Base-by-base conservation (phyloP, 2,329 filamentous ascomycete genomes). In the Ophiostoma ips region DNA sequence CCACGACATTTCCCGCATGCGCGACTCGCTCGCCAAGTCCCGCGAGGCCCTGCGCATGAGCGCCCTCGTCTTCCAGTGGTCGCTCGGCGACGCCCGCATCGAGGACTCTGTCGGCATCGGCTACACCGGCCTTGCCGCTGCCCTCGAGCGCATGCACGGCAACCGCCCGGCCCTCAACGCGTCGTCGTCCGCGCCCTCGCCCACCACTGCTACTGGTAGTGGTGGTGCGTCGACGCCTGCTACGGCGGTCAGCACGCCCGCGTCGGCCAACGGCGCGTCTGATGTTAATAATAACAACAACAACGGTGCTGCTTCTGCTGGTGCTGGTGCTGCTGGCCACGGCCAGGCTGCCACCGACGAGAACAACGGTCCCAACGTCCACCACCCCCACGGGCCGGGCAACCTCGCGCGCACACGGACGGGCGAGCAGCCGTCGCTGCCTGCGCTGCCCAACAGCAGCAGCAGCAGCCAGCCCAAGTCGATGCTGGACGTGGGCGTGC, bases 81-180 rank as follows among this genome's bases (percentile, higher is more conserved):
- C 73, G 18, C 66, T 83, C 3, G 78, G 77, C 9, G 70, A 70
- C 30, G 69, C 70, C 18, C 76, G 73, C 59, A 72, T 75, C 15
- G 77, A 82, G 55, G 72, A 73, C 15, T 71, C 77, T 12, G 71
- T 77, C 38, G 78, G 79, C 16, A 81, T 83, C 43, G 81, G 81
- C 40, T 85, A 82, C 58, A 79, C 79, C 1, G 79, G 79, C 5
- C 69, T 85, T 8, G 75, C 77, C 1, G 79, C 80, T 10, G 80
- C 80, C 3, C 69, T 84, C 11, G 76, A 81, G 41, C 68, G 72
- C 50, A 63, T 77, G 53, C 62, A 60, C 51, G 48, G 59, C 36
- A 61, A 61, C 56, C 59, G 63, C 12, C 55, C 61, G 15, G 61
- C 59, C 15, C 56, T 55, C 3, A 45, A 28, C n/a, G 43, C 43